Conservation (phyloP, 495 filamentous ascomycete species). For the Apiosordaria backusii region DNA sequence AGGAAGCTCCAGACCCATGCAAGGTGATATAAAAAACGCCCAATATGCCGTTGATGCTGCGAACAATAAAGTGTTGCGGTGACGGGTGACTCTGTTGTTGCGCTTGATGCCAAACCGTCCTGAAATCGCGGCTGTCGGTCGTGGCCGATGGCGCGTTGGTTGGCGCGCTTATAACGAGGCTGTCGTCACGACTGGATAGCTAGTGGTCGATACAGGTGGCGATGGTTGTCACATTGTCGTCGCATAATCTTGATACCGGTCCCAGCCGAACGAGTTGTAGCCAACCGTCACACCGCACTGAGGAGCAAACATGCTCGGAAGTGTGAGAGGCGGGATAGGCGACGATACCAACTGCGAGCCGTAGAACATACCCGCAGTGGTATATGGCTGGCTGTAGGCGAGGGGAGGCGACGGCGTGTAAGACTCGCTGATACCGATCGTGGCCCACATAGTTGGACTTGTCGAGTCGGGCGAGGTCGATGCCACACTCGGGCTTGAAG, state of each 20-base stretch:
- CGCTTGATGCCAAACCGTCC: neutral
- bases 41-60: constrained; percentile 32
- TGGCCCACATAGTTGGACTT: constrained; percentile 73
- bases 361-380: constrained; percentile 62
- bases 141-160: constrained; percentile 11
- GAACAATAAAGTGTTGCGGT: constrained; percentile 11
- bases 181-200: constrained; percentile 41
- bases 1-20: constrained; percentile 40
- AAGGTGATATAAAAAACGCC: constrained; percentile 33
- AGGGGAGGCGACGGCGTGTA: constrained; percentile 69
- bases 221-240: constrained; percentile 60
- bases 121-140: neutral
- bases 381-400: constrained; percentile 75
- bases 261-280: constrained; percentile 78
- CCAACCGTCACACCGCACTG: constrained; percentile 78
- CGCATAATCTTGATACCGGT: constrained; percentile 59
- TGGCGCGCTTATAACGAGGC: constrained; percentile 26
- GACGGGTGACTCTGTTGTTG: constrained; percentile 17
- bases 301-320: constrained; percentile 84
- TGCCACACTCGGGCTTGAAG: constrained; percentile 76
- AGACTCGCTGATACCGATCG: constrained; percentile 66
- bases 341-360: constrained; percentile 60
- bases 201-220: constrained; percentile 37
- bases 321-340: constrained; percentile 71
- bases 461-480: constrained; percentile 62